Percentiles rank a stretch among this genome's conserved stretches.
Conservation (phyloP, 345 rosid genomes). For the Lepidium sativum region DNA sequence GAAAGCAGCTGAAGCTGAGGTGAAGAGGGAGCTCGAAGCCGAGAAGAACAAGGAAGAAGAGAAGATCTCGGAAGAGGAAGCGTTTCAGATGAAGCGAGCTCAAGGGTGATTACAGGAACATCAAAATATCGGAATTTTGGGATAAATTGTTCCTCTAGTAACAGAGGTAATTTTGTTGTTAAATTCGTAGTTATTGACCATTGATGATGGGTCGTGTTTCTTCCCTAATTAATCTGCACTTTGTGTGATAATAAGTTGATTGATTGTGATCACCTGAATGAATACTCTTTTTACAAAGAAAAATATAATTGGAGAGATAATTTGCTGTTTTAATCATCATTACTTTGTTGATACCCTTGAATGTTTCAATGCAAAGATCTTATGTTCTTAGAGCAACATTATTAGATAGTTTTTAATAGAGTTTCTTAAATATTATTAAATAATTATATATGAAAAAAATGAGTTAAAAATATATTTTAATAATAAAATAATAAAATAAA, state of each 20-base stretch:
- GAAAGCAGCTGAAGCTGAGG: constrained; percentile 60
- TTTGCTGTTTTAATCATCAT: not conserved
- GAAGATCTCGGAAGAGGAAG: constrained; percentile 12
- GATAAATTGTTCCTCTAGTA: not conserved
- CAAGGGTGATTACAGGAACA: not conserved
- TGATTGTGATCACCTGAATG: constrained; percentile 5
- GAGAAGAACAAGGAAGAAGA: constrained; percentile 18
- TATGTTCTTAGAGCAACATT: too few relatives aligned
- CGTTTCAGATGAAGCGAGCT: constrained; percentile 12
- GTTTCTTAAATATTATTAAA: too few relatives aligned
- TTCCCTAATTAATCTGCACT: not conserved
- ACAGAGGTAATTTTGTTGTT: not conserved
- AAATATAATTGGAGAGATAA: not conserved
- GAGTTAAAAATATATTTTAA: too few relatives aligned
- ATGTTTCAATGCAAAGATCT: not conserved
- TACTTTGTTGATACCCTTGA: constrained; percentile 5
- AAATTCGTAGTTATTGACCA: not conserved
- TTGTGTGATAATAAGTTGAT: constrained; percentile 9
- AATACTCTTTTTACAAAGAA: not conserved
- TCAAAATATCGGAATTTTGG: not conserved
- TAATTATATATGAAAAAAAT: too few relatives aligned
- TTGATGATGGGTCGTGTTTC: constrained; percentile 12
- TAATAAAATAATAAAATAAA: too few relatives aligned
- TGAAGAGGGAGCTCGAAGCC: constrained; percentile 35
- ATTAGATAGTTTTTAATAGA: too few relatives aligned